Conservation (phyloP, 2,329 filamentous ascomycete species). For the Sclerotinia spermophila region DNA sequence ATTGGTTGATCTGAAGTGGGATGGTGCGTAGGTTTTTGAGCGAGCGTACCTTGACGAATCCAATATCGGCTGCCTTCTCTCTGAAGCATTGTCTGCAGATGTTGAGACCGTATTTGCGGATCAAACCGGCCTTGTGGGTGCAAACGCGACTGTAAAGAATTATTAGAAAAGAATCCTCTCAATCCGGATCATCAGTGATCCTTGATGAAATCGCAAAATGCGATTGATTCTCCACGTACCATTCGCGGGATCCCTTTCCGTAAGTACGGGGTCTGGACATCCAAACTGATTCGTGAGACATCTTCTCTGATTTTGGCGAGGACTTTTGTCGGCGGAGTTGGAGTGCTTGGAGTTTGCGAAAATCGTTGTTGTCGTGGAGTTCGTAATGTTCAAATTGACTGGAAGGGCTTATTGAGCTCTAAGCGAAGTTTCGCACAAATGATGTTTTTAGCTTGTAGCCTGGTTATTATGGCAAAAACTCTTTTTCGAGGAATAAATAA, state of each 20-base stretch:
- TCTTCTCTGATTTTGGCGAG: constrained; percentile 43
- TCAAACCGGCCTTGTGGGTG: constrained; percentile 97
- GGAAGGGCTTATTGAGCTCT: constrained; percentile 15
- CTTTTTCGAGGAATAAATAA: background rate
- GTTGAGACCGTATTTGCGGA: constrained; percentile 99
- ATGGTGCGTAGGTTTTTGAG: background rate
- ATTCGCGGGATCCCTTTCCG: constrained; percentile 92
- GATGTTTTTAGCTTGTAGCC: background rate
- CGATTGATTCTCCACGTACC: constrained; percentile 58
- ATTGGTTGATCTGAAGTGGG: background rate
- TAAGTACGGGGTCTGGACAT: constrained; percentile 96
- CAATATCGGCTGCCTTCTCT: constrained; percentile 69
- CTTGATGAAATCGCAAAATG: background rate
- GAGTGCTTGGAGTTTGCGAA: constrained; percentile 16
- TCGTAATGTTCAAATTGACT: constrained; percentile 1
- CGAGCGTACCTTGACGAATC: constrained; percentile 62
- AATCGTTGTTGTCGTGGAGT: constrained; percentile 12
- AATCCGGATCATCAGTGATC: background rate
- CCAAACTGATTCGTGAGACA: constrained; percentile 97
- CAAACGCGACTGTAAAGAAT: constrained; percentile 62
- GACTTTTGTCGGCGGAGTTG: constrained; percentile 22
- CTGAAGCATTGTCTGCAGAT: constrained; percentile 78
- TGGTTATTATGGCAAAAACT: accelerated
- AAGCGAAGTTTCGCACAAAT: constrained; percentile 18
- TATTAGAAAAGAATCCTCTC: constrained; percentile 21